Percentiles rank a stretch among this genome's conserved stretches.
Evolutionary conservation across 805 yeast genomes (phyloP).

Genomic region (Hanseniaspora mollemarum): DNA sequence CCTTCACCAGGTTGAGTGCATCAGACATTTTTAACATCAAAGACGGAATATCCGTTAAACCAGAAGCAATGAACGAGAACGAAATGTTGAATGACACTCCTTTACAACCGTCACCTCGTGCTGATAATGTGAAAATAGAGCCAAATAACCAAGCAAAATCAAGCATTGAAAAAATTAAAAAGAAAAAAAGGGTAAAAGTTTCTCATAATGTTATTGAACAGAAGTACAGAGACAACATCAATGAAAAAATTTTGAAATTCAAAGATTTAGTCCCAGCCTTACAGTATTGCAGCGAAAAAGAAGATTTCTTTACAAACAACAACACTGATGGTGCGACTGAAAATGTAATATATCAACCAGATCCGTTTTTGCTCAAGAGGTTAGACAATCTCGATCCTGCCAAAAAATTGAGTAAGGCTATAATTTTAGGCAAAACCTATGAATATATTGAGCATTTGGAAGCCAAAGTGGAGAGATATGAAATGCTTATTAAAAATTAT

Average conservation of each 20-base stretch:
- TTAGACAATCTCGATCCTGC: constrained; percentile 72
- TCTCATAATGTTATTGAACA: constrained; percentile 65
- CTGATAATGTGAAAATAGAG: neutral
- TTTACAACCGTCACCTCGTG: neutral
- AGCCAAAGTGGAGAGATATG: constrained; percentile 37
- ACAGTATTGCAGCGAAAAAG: constrained; percentile 38
- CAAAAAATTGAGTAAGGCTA: constrained; percentile 63
- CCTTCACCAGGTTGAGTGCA: neutral
- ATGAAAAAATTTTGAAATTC: constrained; percentile 51
- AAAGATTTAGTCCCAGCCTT: constrained; percentile 59
- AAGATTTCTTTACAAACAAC: constrained; percentile 18
- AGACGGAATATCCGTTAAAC: neutral
- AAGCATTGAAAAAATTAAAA: neutral
- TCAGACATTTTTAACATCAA: neutral
- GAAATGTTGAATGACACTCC: neutral
- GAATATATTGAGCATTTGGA: constrained; percentile 70
- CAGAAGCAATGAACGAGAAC: neutral
- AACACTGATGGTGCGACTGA: constrained; percentile 26
- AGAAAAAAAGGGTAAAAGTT: constrained; percentile 39
- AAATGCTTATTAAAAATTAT: constrained; percentile 31
- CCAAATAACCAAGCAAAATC: neutral
- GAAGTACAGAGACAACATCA: constrained; percentile 59
- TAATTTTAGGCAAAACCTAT: constrained; percentile 61
- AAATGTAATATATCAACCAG: constrained; percentile 21
- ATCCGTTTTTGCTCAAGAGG: constrained; percentile 43